Base-by-base conservation (phyloP, 2,329 filamentous ascomycete genomes). In the Diplodia corticola region DNA sequence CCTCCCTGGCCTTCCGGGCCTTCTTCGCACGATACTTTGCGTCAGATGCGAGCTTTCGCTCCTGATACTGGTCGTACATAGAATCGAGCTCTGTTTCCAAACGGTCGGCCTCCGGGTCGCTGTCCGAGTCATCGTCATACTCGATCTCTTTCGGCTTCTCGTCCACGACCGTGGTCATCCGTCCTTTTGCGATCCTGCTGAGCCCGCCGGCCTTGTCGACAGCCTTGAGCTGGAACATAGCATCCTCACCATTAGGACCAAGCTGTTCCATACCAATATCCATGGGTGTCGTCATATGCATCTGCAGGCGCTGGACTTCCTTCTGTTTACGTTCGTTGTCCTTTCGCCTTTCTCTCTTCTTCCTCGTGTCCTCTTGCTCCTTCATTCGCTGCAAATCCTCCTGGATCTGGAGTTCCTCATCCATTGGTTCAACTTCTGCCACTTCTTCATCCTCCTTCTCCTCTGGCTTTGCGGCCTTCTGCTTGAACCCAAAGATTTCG, bases 251-350 rank as follows among this genome's bases (percentile, higher is more conserved):
- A 59, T 86, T 83, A 0, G 91, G 91, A 0, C 92, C 92, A 26
- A 86, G 81, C 78, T 95, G 92, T 75, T 97, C 95, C 80, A 96
- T 86, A 73, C 95, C 95, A 69, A 99, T 97, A 70, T 99, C 95
- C 84, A 92, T 95, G 7, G 95, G 95, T 0, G 93, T 91, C 2
- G 89, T 90, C 95, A 99, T 99, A 80, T 97, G 90, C 82, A 99
- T 88, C 78, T 99, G 95, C 90, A 99, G 90, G 37, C 95, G 89
- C n/a, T 96, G 85, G 68, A 98, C 92, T 70, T 98, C 95, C 71
- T 91, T 95, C 71, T 95, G 91, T 79, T 96, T 98, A 77, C 88
- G 88, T 78, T 99, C 95, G 70, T 99, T 99, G 68, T 96, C 93
- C 72, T 86, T 91, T 70, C 93, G 86, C 71, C 90, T 88, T 73